Percentiles rank a stretch among this genome's conserved stretches.
These are phyloP conservation scores for Pythium phragmitis DNA, from an alignment of 352 stramenopile genomes.

Conservation along the genomic window DNA sequence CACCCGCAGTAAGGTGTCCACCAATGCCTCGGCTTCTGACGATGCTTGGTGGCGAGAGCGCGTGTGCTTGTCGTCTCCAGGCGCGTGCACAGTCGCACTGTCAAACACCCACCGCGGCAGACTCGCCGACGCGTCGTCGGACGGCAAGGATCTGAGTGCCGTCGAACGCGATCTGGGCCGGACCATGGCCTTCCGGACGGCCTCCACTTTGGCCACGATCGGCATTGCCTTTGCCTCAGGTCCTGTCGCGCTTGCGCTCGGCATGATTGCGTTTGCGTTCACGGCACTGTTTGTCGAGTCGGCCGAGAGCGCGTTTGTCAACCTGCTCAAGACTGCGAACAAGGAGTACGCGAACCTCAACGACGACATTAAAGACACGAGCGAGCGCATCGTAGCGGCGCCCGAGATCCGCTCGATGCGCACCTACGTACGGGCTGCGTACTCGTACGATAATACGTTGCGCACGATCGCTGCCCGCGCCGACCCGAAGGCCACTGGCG, in stretches of 20 bases:
- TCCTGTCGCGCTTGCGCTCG: not conserved
- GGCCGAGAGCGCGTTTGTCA: not conserved
- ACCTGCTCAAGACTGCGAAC: conserved; percentile 10
- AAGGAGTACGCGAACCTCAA: conserved; percentile 5
- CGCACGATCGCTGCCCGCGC: not conserved
- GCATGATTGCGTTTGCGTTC: not conserved
- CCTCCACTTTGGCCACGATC: not conserved
- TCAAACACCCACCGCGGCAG: not conserved
- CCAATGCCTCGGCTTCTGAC: not conserved
- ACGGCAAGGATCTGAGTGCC: not conserved
- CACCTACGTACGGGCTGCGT: not conserved
- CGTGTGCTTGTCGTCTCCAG: conserved; percentile 5
- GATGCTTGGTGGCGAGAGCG: conserved; percentile 3
- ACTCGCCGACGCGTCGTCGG: not conserved
- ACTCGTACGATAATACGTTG: conserved; percentile 1
- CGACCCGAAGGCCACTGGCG: not conserved
- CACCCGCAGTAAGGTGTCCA: not conserved
- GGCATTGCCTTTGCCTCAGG: conserved; percentile 2
- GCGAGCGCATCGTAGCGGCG: not conserved
- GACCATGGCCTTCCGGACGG: not conserved
- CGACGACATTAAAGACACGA: not conserved
- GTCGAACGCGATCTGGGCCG: not conserved
- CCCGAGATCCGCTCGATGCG: conserved; percentile 3
- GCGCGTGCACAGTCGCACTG: not conserved
- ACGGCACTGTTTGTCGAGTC: not conserved